Evolutionary conservation across 2,329 filamentous ascomycete species (phyloP), one percentile per base, ranked within the genome.

Genomic region (Stemphylium vesicarium): DNA sequence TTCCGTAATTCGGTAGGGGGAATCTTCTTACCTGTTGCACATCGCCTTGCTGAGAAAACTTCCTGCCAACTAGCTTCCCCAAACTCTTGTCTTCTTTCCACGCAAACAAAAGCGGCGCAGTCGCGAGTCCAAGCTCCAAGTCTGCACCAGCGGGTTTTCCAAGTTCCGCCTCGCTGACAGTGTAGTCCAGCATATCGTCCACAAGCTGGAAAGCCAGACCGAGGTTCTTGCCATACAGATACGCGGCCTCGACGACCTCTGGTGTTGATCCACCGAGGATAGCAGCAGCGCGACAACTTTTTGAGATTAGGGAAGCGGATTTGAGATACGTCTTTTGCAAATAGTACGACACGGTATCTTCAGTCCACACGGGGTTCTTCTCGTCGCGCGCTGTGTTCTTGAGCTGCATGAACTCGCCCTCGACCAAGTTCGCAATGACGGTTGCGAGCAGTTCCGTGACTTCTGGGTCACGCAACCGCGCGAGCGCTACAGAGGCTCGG

Each of bases 391-490:
- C 91, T 1, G 95, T 98, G 77, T 99, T 99, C 80, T 96, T 96
- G 67, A 99, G 82, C 81, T 99, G 95, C 95, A 99, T 99, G 80
- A 99, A 98, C 78, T 99, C 95, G 71, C 95, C 95, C 79, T 99
- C 95, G 16, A 99, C 93, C 22, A 99, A 82, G 75, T 99, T 99
- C 39, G 95, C 94, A 65, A 99, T 98, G 37, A 98, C 95, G 0
- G 94, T 98, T 4, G 95, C 92, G 26, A 99, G 81, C 7, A 99
- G 84, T 79, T 99, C 95, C 8, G 92, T 92, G 2, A 99, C 95
- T 77, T 99, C 95, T 38, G 93, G 90, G 71, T 99, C 92, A 29
- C 94, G 86, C 55, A 99, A 80, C 37, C 95, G 87, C 12, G 95
- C 95, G 37, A 99, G 84, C 5, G 94, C 94, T 6, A 98, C 93